Evolutionary conservation across 225 moss, liverwort and hornwort genomes (phyloP).

Genomic region (Rhytidiadelphus loreus): DNA sequence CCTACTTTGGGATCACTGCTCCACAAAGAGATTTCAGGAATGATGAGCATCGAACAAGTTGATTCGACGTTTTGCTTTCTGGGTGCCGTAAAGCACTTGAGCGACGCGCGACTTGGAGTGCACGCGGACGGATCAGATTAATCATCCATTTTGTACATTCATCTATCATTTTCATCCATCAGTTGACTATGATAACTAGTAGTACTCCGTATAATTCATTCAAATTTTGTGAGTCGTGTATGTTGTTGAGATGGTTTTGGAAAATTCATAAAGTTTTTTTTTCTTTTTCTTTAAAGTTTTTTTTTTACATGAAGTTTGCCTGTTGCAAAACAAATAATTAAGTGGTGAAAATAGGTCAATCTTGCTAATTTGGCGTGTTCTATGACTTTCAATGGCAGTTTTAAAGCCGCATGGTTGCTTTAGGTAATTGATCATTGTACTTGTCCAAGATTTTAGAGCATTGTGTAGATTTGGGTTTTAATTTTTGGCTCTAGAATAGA

Average conservation of each 20-base stretch:
- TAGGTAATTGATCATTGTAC: background rate
- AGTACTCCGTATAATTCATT: background rate
- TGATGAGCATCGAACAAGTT: background rate
- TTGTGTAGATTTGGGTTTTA: background rate
- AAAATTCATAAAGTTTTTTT: too few relatives aligned
- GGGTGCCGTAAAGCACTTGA: background rate
- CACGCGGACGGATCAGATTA: background rate
- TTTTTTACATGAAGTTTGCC: background rate
- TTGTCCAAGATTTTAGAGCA: background rate
- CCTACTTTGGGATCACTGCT: background rate
- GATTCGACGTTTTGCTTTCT: background rate
- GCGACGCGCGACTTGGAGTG: too few relatives aligned
- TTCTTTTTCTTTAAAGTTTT: too few relatives aligned
- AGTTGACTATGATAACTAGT: too few relatives aligned
- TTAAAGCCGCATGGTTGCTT: accelerated
- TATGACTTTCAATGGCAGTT: background rate
- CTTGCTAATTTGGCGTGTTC: background rate
- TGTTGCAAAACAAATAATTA: background rate
- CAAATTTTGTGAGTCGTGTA: too few relatives aligned
- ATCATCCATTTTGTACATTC: background rate
- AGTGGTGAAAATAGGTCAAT: background rate
- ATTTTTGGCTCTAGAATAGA: background rate
- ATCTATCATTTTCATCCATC: background rate
- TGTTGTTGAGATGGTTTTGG: background rate
- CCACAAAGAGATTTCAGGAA: background rate